Base-by-base conservation (phyloP, 805 yeast species). In the Lachancea sp. region DNA sequence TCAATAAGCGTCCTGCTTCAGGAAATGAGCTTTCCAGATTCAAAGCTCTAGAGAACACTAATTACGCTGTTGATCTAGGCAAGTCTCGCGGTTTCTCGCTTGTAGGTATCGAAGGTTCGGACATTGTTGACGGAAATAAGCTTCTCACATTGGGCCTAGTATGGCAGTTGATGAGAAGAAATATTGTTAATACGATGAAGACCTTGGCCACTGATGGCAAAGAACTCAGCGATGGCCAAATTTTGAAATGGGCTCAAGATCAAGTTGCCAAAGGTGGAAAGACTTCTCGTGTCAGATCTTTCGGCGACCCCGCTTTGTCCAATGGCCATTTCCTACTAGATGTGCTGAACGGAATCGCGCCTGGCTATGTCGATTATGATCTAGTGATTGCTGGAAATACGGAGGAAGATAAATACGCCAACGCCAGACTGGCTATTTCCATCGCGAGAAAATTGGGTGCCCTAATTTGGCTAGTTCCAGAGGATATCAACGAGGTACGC, bases 401-500 rank as follows among this genome's bases (percentile, higher is more conserved):
- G 30, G 93, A 84, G 15, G 96, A 88, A 49, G 96, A 91, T 53
- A 78, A 75, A 61, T 88, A 88, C 62, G 95, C 95, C 34, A 93
- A 93, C 64, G 99, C 98, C 17, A 85, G 87, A 72, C 77, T 93
- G 64, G 99, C 99, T 17, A 93, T 93, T 63, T 93, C 98, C 2
- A 93, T 93, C 60, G 99, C 99, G 30, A 85, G 99, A 77, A 93
- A 93, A 68, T 72, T 93, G 56, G 99, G 99, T 50, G 99, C 96
- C 34, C 79, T 93, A 63, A 93, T 93, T 60, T 93, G 97, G 97
- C 76, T 93, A 56, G 96, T 93, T n/a, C 99, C 99, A n/a, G 99
- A 93, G 67, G 99, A 93, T 70, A 93, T 93, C 59, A 85, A 82
- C 58, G 98, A 91, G 70, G 97, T 93, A 36, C 85, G 98, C 68